Base-by-base conservation (phyloP, 257 asterid species). In the Ilex aquifolium region DNA sequence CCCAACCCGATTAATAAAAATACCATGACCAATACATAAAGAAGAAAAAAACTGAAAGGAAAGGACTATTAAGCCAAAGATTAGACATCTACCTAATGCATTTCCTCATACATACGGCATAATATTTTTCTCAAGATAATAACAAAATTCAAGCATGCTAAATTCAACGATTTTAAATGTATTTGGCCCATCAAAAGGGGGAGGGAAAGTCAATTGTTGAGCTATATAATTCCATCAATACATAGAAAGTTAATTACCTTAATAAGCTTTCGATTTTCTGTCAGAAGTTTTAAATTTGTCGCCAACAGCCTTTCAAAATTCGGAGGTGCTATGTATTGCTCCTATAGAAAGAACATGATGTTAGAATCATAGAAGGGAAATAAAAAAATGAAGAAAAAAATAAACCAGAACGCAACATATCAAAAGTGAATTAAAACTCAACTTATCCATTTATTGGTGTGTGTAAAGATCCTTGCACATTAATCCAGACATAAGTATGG, bases 261-360 rank as follows among this genome's bases (percentile, higher is more conserved):
- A 32, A 87, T 65, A 55, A 93, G 57, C 69, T 76, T 82, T 72
- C 95, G 81, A 56, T 73, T 78, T 40, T 88, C 96, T 0, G 96
- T 84, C 77, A 93, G 69, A 59, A 44, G 70, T 82, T 93, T 90
- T 88, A 93, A 71, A 68, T 69, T 84, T 75, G 87, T 66, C 42
- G 81, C 80, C 74, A 92, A 75, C 32, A 58, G 64, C 79, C 72
- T 83, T 64, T 86, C 95, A 62, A 88, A 69, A 68, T 84, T 87
- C 32, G 83, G 78, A 70, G 89, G 81, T 55, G 77, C 76, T 27
- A 64, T 65, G 75, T 79, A 83, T 53, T 70, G 84, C 62, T 85
- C 96, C 99, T 94, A 66, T 40, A 70, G 68, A 53, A 72, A 52
- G 32, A 44, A 12, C 10, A 46, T 31, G 21, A 31, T 31, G 40